Base-by-base conservation (phyloP, 345 rosid species). In the Citrus medica region DNA sequence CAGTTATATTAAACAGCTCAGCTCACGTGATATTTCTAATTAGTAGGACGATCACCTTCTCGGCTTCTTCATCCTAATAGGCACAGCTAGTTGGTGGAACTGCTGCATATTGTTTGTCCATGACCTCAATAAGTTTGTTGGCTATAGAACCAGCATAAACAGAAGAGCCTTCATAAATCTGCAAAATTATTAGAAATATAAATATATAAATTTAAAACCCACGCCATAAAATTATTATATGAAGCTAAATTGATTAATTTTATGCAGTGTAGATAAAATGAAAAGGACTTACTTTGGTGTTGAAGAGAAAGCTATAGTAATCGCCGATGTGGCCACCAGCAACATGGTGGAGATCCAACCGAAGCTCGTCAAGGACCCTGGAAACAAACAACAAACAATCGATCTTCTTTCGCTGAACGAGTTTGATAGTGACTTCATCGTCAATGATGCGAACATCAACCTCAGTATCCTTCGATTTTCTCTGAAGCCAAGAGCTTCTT, bases 311-410 rank as follows among this genome's bases (percentile, higher is more conserved):
- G 87, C 93, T 91, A 79, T 82, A 87, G 82, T 90, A 87, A 60
- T 93, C 95, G 38, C 99, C 98, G 68, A 91, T 84, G 51, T 90
- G 94, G 68, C 99, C 98, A 33, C 99, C 97, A 1, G 97, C 94
- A 62, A 91, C 94, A 78, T 91, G 99, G 81, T 88, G 91, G 70
- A 94, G 92, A 79, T 91, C 97, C 59, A 96, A 82, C 71, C 86
- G 94, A 62, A 96, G 97, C 28, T 92, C 94, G 46, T 94, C 93
- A 16, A 96, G 90, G 7, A 89, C 88, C 82, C 87, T 88, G 69
- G 99, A 88, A 37, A 92, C 95, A 79, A 80, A 80, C 75, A 92
- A 80, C 92, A 96, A 83, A 84, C 97, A 88, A 28, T 96, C 89
- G 61, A 89, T 89, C 84, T 91, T 92, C 92, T 93, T 93, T 48